Conservation (phyloP, 2,329 filamentous ascomycete species). For the Monosporascus sp. region DNA sequence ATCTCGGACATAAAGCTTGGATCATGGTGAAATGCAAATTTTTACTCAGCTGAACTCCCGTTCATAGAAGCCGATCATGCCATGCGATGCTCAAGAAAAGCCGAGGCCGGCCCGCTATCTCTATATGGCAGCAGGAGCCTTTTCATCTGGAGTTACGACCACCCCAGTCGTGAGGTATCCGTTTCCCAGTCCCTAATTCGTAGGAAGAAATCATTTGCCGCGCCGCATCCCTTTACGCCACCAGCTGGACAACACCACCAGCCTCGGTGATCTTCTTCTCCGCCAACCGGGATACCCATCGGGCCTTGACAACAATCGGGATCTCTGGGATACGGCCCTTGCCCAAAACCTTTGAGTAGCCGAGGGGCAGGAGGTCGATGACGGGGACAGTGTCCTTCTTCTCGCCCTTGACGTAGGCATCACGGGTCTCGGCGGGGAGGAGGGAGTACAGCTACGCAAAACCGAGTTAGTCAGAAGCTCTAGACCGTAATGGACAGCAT, state of each 20-base stretch:
- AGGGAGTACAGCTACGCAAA: slow-evolving; percentile 79
- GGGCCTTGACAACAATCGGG: slow-evolving; percentile 88
- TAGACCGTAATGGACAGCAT: background rate
- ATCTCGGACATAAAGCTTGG: background rate
- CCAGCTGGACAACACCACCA: slow-evolving; percentile 91
- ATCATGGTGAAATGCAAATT: slow-evolving; percentile 21
- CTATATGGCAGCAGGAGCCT: slow-evolving; percentile 9
- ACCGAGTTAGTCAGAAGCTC: slow-evolving; percentile 4
- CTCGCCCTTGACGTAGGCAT: slow-evolving; percentile 75
- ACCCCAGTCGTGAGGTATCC: slow-evolving; percentile 21
- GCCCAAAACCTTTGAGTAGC: slow-evolving; percentile 97
- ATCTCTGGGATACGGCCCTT: slow-evolving; percentile 94
- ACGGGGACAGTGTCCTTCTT: slow-evolving; percentile 93
- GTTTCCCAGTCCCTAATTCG: slow-evolving; percentile 14
- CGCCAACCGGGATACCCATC: slow-evolving; percentile 92
- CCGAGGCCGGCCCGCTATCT: slow-evolving; percentile 17
- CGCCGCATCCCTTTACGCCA: slow-evolving; percentile 58
- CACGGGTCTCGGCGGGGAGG: slow-evolving; percentile 86
- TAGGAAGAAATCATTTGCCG: slow-evolving; percentile 12
- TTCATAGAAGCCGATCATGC: slow-evolving; percentile 23
- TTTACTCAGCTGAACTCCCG: slow-evolving; percentile 24
- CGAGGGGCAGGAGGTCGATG: slow-evolving; percentile 93
- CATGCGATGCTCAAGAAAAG: slow-evolving; percentile 23
- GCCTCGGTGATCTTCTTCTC: slow-evolving; percentile 99
- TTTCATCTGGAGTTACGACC: slow-evolving; percentile 13